Evolutionary conservation across 148 eudicot species (phyloP).

Genomic region (Drosera capensis): DNA sequence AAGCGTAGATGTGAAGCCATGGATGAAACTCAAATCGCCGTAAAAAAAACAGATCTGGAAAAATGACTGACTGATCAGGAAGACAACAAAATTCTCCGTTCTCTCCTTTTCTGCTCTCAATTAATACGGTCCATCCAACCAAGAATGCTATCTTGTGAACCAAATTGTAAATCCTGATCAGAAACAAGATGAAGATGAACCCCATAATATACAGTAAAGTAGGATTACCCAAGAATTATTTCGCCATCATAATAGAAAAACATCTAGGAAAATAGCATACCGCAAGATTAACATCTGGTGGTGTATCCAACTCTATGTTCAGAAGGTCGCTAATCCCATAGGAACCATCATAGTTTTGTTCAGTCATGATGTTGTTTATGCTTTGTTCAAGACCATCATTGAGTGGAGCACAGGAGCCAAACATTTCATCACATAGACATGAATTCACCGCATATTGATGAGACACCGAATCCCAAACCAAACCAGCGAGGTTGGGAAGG

Average conservation of each 20-base stretch:
- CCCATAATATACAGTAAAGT: neutral
- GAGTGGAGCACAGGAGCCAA: constrained; percentile 18
- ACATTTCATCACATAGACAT: constrained; percentile 36
- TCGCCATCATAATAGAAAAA: neutral
- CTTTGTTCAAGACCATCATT: constrained; percentile 13
- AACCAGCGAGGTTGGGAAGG: constrained; percentile 27
- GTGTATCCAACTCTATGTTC: constrained; percentile 50
- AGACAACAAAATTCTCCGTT: too few relatives aligned
- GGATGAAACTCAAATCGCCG: too few relatives aligned
- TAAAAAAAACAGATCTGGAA: too few relatives aligned
- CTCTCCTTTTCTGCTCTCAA: constrained; percentile 1
- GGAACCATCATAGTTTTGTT: constrained; percentile 8
- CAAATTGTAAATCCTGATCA: constrained; percentile 51
- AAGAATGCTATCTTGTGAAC: constrained; percentile 64
- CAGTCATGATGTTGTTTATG: constrained; percentile 14
- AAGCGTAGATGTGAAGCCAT: too few relatives aligned
- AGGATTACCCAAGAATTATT: too few relatives aligned
- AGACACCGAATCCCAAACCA: constrained; percentile 22
- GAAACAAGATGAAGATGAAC: neutral
- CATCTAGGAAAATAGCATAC: constrained; percentile 21
- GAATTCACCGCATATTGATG: constrained; percentile 17
- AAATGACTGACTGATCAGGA: too few relatives aligned
- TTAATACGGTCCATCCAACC: constrained; percentile 39
- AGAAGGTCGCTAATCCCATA: constrained; percentile 28
- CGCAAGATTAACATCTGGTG: constrained; percentile 45